Evolutionary conservation across 208 protist genomes (phyloP).

Genomic region (Vickermania ingenoplastis): DNA sequence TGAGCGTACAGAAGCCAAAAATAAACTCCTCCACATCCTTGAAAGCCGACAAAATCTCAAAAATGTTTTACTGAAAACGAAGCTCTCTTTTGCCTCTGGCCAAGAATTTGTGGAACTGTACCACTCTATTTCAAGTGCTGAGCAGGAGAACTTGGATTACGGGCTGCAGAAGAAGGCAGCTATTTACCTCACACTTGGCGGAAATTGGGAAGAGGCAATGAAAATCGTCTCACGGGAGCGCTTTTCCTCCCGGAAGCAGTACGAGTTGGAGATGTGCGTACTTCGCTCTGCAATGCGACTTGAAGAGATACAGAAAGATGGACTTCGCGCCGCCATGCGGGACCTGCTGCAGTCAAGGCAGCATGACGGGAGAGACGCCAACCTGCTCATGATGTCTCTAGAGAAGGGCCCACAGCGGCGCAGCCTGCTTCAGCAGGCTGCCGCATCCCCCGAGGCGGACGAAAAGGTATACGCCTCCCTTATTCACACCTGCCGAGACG

Average conservation of each 20-base stretch:
- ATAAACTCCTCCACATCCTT: conserved; percentile 4
- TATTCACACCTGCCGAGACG: conserved; percentile 34
- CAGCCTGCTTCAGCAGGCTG: conserved; percentile 46
- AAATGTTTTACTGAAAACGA: conserved; percentile 17
- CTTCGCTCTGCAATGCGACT: conserved; percentile 18
- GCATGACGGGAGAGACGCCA: conserved; percentile 26
- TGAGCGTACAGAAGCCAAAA: background rate
- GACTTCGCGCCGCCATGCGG: background rate
- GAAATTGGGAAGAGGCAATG: conserved; percentile 58
- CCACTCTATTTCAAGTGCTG: conserved; percentile 6
- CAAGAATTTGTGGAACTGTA: conserved; percentile 20
- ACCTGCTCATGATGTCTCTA: conserved; percentile 34
- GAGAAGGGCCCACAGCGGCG: conserved; percentile 32
- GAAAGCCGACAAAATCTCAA: conserved; percentile 11
- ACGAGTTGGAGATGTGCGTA: conserved; percentile 31
- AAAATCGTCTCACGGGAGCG: conserved; percentile 26
- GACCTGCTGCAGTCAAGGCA: conserved; percentile 3
- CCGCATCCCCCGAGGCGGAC: conserved; percentile 47
- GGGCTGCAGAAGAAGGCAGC: conserved; percentile 21
- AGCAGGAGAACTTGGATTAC: conserved; percentile 13
- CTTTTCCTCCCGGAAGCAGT: conserved; percentile 32
- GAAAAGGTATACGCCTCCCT: conserved; percentile 68
- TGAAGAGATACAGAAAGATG: background rate
- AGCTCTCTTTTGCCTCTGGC: conserved; percentile 9
- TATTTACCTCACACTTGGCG: conserved; percentile 13